A percentile compares a stretch with the other conserved stretches of the same genome.
phyloP scores from a whole-genome alignment of 2,329 filamentous ascomycete genomes.

The Diaporthe sp. region DNA sequence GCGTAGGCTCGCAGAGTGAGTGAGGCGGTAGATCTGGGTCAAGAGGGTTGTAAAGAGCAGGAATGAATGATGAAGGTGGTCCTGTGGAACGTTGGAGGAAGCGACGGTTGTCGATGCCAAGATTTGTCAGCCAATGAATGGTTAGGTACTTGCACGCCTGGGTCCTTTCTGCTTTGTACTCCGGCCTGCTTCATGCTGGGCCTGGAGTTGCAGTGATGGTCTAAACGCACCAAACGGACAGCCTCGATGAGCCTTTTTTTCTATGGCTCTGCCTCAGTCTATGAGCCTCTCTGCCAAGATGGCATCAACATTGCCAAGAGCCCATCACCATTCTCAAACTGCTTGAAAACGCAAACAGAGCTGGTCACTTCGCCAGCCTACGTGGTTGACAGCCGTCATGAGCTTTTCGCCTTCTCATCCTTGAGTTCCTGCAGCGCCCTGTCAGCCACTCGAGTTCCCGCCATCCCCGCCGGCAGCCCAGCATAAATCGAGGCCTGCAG shows the following conservation, averaged over 20 bases:
- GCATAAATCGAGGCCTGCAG: constrained; percentile 59
- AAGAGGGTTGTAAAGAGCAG: not conserved
- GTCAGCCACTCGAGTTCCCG: constrained; percentile 50
- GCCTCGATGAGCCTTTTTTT: not conserved
- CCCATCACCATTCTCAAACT: not conserved
- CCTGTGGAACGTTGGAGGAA: not conserved
- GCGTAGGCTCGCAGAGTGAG: not conserved
- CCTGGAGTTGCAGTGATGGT: not conserved
- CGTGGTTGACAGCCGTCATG: not conserved
- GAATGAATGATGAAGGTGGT: not conserved
- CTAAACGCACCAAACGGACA: not conserved
- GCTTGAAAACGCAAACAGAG: not conserved
- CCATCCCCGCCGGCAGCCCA: constrained; percentile 57
- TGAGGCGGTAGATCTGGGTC: not conserved
- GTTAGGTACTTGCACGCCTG: not conserved
- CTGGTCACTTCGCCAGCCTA: constrained; percentile 35
- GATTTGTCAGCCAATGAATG: not conserved
- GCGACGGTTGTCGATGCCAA: not conserved
- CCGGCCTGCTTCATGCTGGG: not conserved
- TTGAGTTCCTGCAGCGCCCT: constrained; percentile 47
- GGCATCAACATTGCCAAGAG: not conserved
- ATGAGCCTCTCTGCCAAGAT: not conserved
- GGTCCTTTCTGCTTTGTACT: not conserved
- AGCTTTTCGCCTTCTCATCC: constrained; percentile 34
- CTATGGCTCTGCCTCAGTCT: not conserved